These are phyloP conservation scores for Chlamydomonas urium DNA, from an alignment of 139 green algal species.

Conservation along the genomic window DNA sequence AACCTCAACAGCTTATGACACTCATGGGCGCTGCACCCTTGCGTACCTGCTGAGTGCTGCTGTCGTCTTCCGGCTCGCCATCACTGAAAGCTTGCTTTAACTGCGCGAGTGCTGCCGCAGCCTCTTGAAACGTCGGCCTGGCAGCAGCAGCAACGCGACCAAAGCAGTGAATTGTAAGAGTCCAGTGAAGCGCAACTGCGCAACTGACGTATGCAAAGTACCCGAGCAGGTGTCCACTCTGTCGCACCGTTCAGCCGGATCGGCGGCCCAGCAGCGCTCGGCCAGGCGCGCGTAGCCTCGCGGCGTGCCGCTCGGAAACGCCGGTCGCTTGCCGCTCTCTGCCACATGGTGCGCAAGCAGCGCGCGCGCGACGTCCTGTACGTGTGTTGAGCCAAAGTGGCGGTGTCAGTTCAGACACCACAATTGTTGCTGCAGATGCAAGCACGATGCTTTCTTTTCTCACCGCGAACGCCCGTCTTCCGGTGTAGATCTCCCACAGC, in stretches of 20 bases:
- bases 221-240: no score
- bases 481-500: constrained; percentile 46
- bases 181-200: no score
- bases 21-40: no score
- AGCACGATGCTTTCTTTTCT: neutral
- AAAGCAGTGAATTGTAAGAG: no score
- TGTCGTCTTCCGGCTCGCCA: no score
- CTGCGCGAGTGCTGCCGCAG: no score
- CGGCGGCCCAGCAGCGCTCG: constrained; percentile 32
- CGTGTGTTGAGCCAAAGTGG: neutral
- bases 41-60: no score
- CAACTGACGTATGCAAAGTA: no score
- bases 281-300: constrained; percentile 19
- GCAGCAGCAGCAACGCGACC: no score
- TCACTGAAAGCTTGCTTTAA: no score
- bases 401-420: neutral
- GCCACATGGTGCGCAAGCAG: constrained; percentile 34
- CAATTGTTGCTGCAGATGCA: neutral
- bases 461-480: constrained; percentile 29
- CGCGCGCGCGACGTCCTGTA: neutral
- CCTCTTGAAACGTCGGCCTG: no score
- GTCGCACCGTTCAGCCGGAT: neutral
- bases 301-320: constrained; percentile 28
- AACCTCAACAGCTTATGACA: no score
- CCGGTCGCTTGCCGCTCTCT: constrained; percentile 24